phyloP scores from a whole-genome alignment of 805 yeast species.

The Candida bentonensis region DNA sequence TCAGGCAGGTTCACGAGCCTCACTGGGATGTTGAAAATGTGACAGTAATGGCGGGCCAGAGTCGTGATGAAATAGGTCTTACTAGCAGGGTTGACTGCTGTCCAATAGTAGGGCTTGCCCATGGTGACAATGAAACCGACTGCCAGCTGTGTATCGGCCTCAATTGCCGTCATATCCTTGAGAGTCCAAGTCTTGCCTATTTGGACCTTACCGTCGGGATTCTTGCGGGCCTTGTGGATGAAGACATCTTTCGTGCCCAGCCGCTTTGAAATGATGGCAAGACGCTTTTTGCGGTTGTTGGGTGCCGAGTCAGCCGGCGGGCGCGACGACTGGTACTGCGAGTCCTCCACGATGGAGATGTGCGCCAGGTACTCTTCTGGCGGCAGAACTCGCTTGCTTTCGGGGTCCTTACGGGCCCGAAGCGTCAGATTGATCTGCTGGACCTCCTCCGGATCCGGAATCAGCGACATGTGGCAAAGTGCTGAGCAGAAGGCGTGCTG shows the following conservation, averaged over 20 bases:
- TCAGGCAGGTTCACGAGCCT: not conserved
- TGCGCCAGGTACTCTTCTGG: not conserved
- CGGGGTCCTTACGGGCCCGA: not conserved
- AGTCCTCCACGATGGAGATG: not conserved
- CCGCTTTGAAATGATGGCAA: not conserved
- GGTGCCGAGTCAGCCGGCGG: not conserved
- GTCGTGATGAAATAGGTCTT: conserved; percentile 33
- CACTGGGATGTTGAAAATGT: not conserved
- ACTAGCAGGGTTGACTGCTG: conserved; percentile 42
- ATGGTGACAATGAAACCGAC: conserved; percentile 36
- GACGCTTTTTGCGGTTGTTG: not conserved
- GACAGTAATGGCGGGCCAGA: not conserved
- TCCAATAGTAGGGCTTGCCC: conserved; percentile 80
- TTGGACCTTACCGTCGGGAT: conserved; percentile 59
- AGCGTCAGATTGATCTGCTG: not conserved
- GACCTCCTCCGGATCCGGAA: not conserved
- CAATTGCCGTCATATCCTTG: conserved; percentile 48
- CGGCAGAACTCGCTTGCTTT: not conserved
- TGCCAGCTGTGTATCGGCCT: conserved; percentile 28
- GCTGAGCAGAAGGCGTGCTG: too few species aligned
- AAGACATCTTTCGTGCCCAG: conserved; percentile 25
- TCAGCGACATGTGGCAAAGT: not conserved
- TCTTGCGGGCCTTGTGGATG: conserved; percentile 76
- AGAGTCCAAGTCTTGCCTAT: conserved; percentile 90
- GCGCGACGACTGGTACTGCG: not conserved